Conservation (phyloP, 352 stramenopile species). For the Globisporangium uncinulatum region DNA sequence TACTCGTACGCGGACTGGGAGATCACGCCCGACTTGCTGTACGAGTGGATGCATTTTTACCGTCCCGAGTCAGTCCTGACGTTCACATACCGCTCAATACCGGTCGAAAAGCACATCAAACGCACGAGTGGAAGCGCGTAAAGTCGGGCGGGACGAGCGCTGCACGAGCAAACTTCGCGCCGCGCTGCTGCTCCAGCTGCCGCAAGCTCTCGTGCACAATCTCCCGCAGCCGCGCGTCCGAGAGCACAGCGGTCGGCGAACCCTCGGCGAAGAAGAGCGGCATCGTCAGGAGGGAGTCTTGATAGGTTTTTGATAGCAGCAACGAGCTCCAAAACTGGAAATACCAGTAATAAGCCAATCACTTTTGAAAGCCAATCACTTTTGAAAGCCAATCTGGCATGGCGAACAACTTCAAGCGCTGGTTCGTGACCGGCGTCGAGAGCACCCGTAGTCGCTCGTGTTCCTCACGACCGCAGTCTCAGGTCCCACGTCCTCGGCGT, state of each 20-base stretch:
- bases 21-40: constrained; percentile 88
- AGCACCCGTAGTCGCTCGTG: constrained; percentile 3
- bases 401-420: constrained; percentile 4
- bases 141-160: constrained; percentile 95
- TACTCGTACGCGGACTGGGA: constrained; percentile 93
- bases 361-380: no score
- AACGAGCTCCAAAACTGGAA: background rate
- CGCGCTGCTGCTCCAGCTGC: constrained; percentile 51
- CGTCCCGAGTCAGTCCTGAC: no score
- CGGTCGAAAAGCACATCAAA: background rate
- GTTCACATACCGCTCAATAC: no score
- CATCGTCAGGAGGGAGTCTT: constrained; percentile 22
- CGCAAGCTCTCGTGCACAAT: constrained; percentile 60
- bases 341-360: background rate
- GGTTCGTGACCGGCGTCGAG: constrained; percentile 3
- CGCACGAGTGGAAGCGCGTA: constrained; percentile 93
- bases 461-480: constrained; percentile 1
- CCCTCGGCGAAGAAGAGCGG: constrained; percentile 71
- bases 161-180: constrained; percentile 57
- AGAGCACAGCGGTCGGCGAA: constrained; percentile 52
- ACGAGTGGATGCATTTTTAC: background rate
- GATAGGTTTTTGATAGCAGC: background rate
- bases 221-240: constrained; percentile 50
- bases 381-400: no score
- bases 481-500: background rate